Evolutionary conservation across 2,329 filamentous ascomycete genomes (phyloP).

Genomic region (Pseudocercospora macadamiae): DNA sequence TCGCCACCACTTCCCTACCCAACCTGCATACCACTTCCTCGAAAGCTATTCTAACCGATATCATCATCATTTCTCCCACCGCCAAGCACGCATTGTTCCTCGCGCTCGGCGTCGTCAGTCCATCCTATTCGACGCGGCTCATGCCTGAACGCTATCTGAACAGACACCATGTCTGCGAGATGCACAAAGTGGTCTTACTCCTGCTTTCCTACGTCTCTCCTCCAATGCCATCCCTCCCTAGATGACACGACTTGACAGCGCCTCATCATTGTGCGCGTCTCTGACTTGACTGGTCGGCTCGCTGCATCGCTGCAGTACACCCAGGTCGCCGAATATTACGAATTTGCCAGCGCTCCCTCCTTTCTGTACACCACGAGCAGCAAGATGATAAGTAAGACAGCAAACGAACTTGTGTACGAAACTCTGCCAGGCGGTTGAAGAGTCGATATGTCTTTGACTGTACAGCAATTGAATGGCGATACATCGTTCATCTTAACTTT

Average conservation of each 20-base stretch:
- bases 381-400: constrained; percentile 12
- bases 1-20: background rate
- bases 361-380: background rate
- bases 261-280: background rate
- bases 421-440: background rate
- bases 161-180: background rate
- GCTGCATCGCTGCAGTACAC: background rate
- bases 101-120: background rate
- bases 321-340: background rate
- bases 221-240: background rate
- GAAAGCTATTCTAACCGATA: background rate
- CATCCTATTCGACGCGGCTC: background rate
- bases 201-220: background rate
- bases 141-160: background rate
- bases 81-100: background rate
- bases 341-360: background rate
- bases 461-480: constrained; percentile 67
- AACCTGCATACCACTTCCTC: background rate
- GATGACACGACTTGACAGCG: constrained; percentile 1
- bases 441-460: constrained; percentile 60
- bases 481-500: constrained; percentile 68
- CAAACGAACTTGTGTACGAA: background rate
- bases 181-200: constrained; percentile 1
- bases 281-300: background rate
- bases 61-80: background rate